Base-by-base conservation (phyloP, 495 filamentous ascomycete species). In the Oleoguttula mirabilis region DNA sequence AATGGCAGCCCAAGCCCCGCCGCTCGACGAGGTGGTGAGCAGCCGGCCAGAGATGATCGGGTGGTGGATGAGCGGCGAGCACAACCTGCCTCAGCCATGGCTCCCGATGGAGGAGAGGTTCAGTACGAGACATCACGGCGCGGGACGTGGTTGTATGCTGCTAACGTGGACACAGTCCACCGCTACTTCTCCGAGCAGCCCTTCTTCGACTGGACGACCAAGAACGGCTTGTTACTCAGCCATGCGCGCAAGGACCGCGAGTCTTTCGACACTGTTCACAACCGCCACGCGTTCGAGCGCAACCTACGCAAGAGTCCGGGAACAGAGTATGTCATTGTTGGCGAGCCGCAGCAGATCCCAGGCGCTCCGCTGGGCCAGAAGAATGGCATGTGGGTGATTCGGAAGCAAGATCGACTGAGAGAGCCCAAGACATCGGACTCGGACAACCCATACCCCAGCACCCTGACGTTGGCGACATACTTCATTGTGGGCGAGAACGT, bases 111-210 rank as follows among this genome's bases (percentile, higher is more conserved):
- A 53, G 32, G 50, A 48, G 32, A 41, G 49, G 27, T 38, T 52
- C 23, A 68, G 27, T 30, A 30, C 14, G 27, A 30, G 27, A 8
- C 14, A 30, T 30, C 8, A 14, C 8, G 27, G 8, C 27, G 14
- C 27, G 8, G 27, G 8, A 30, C 14, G 14, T 8, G 27, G 8
- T 14, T 14, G 27, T 14, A 30, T 30, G 27, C 27, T 30, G 78
- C 8, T 14, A 30, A 30, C 14, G 27, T 30, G 27, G n/a, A n/a
- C 12, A 35, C 16, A 19, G 16, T 95, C 21, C 80, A 92, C 36
- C 85, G 79, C 62, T 98, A 98, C 61, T 95, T 98, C 58, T 73
- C 77, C 36, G 64, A 80, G 48, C 94, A 85, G 2, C 84, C 86
- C 0, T 98, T 94, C 68, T 96, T 83, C 60, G 90, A 98, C 55